A percentile compares a stretch with the other conserved stretches of the same genome.
phyloP scores from a whole-genome alignment of 2,329 filamentous ascomycete species.

The Thermoascus crustaceus region DNA sequence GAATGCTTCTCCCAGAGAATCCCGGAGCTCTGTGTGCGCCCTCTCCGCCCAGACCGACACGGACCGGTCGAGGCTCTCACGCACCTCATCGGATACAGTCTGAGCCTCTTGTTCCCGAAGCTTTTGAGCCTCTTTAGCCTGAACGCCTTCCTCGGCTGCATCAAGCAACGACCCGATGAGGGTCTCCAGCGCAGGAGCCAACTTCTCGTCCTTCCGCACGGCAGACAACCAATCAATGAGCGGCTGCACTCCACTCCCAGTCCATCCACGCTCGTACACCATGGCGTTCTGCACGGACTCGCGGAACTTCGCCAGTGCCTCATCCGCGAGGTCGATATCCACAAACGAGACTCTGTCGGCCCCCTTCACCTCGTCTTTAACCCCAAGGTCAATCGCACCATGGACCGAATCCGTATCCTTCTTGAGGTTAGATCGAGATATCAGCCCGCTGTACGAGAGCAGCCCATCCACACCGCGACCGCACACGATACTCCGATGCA shows the following conservation, averaged over 20 bases:
- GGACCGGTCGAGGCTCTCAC: slow-evolving; percentile 46
- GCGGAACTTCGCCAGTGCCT: slow-evolving; percentile 60
- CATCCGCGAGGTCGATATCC: slow-evolving; percentile 54
- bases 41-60: slow-evolving; percentile 67
- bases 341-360: slow-evolving; percentile 42
- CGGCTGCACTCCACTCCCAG: slow-evolving; percentile 58
- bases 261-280: slow-evolving; percentile 67
- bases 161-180: slow-evolving; percentile 61
- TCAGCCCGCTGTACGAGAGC: slow-evolving; percentile 26
- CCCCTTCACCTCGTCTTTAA: slow-evolving; percentile 29
- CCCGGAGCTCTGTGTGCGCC: slow-evolving; percentile 75
- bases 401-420: slow-evolving; percentile 24
- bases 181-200: slow-evolving; percentile 58
- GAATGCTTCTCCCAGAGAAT: slow-evolving; percentile 71
- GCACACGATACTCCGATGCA: slow-evolving; percentile 72
- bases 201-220: slow-evolving; percentile 32
- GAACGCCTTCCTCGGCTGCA: slow-evolving; percentile 26
- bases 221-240: slow-evolving; percentile 56
- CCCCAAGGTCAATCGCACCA: slow-evolving; percentile 37
- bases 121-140: slow-evolving; percentile 20
- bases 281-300: slow-evolving; percentile 61
- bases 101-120: slow-evolving; percentile 21
- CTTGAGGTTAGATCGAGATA: slow-evolving; percentile 23
- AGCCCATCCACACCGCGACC: slow-evolving; percentile 64
- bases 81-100: slow-evolving; percentile 36